phyloP scores from a whole-genome alignment of 2,329 filamentous ascomycete species.

The Periconia macrospinosa region DNA sequence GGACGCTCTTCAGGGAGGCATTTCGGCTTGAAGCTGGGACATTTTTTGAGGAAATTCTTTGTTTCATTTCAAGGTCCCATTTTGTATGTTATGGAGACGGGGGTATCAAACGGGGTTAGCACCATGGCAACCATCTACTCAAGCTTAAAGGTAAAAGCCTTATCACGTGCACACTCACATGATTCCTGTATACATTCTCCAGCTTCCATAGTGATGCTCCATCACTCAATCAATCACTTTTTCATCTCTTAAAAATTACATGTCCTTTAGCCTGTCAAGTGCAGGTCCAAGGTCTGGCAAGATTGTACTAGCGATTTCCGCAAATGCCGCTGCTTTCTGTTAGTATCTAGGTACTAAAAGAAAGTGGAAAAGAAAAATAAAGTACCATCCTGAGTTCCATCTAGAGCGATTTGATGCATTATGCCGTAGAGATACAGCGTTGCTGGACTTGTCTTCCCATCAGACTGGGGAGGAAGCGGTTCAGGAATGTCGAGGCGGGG shows the following conservation, averaged over 20 bases:
- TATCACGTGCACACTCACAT: no score
- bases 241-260: constrained; percentile 6
- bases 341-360: constrained; percentile 5
- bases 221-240: no score
- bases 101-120: no score
- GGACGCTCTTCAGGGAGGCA: no score
- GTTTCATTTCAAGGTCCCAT: no score
- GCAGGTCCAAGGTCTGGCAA: constrained; percentile 8
- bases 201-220: no score
- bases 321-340: constrained; percentile 11
- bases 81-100: no score
- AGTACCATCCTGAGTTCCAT: constrained; percentile 17
- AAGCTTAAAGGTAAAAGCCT: no score
- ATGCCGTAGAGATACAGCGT: constrained; percentile 15
- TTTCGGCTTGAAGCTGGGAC: no score
- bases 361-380: background rate
- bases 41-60: no score
- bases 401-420: constrained; percentile 15
- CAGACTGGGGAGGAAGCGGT: constrained; percentile 14
- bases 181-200: no score
- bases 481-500: constrained; percentile 16
- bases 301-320: constrained; percentile 11
- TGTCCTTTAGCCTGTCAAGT: constrained; percentile 14
- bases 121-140: no score
- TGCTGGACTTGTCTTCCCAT: constrained; percentile 10